Evolutionary conservation across 768 basidiomycete species (phyloP).

Genomic region (Rhizopogon roseolus): DNA sequence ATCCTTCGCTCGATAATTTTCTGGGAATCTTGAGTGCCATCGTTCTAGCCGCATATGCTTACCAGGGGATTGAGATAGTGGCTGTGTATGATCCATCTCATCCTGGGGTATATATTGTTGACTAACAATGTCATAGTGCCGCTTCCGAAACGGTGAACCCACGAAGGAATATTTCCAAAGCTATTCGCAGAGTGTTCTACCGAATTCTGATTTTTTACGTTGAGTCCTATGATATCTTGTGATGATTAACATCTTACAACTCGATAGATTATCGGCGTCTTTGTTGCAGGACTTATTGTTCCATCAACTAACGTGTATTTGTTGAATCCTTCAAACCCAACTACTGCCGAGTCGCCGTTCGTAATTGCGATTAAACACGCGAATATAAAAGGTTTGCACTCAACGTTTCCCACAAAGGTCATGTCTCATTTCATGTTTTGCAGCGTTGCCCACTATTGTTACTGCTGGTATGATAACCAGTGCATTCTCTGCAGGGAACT

Average conservation of each 20-base stretch:
- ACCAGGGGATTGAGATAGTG: constrained; percentile 48
- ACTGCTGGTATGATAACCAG: constrained; percentile 69
- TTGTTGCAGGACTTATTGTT: constrained; percentile 73
- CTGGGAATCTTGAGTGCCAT: constrained; percentile 43
- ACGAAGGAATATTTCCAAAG: constrained; percentile 71
- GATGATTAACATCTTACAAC: neutral
- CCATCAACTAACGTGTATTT: constrained; percentile 53
- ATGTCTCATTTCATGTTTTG: neutral
- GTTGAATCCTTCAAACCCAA: constrained; percentile 17
- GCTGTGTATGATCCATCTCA: constrained; percentile 18
- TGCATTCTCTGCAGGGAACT: constrained; percentile 70
- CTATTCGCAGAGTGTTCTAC: constrained; percentile 71
- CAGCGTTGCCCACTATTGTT: constrained; percentile 58
- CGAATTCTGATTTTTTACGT: constrained; percentile 79
- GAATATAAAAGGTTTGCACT: constrained; percentile 49
- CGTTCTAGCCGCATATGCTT: constrained; percentile 50
- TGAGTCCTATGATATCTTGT: constrained; percentile 12
- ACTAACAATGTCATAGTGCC: constrained; percentile 35
- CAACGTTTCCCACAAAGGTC: constrained; percentile 2
- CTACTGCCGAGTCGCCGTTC: constrained; percentile 71
- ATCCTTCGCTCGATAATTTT: constrained; percentile 4
- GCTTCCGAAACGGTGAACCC: constrained; percentile 78
- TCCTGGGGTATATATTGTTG: neutral
- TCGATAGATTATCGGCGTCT: constrained; percentile 57
- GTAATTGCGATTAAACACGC: constrained; percentile 73